phyloP scores from a whole-genome alignment of 2,329 filamentous ascomycete genomes.

The Aspergillus sp. region DNA sequence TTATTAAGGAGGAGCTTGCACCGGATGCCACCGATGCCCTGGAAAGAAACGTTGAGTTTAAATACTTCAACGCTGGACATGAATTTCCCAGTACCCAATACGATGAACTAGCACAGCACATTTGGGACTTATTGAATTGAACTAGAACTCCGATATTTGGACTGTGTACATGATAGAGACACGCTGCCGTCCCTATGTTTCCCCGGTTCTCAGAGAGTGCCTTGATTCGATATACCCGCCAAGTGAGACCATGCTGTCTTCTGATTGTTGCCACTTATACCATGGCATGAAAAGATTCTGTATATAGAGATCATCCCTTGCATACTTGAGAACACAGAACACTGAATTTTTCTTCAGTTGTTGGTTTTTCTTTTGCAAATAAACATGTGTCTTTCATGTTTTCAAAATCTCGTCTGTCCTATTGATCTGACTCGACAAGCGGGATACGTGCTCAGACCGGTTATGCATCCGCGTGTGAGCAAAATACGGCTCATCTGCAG shows the following conservation, averaged over 20 bases:
- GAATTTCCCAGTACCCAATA: constrained; percentile 61
- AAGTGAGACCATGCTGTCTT: constrained; percentile 1
- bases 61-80: constrained; percentile 58
- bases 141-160: neutral
- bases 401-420: constrained; percentile 24
- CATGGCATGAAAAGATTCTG: constrained; percentile 2
- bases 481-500: constrained; percentile 28
- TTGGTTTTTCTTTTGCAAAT: neutral
- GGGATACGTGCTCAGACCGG: constrained; percentile 22
- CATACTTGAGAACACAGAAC: neutral
- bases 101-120: constrained; percentile 51
- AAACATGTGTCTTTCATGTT: constrained; percentile 8
- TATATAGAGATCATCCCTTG: constrained; percentile 5
- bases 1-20: constrained; percentile 57
- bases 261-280: neutral
- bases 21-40: constrained; percentile 55
- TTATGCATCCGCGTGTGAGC: constrained; percentile 24
- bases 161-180: neutral
- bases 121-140: constrained; percentile 33
- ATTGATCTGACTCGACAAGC: constrained; percentile 25
- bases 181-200: neutral
- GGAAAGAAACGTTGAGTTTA: constrained; percentile 53
- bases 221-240: neutral
- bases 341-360: neutral
- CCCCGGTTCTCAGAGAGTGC: neutral